Evolutionary conservation across 345 rosid genomes (phyloP), one percentile per base, ranked within the genome.

Genomic region (Aethionema arabicum): DNA sequence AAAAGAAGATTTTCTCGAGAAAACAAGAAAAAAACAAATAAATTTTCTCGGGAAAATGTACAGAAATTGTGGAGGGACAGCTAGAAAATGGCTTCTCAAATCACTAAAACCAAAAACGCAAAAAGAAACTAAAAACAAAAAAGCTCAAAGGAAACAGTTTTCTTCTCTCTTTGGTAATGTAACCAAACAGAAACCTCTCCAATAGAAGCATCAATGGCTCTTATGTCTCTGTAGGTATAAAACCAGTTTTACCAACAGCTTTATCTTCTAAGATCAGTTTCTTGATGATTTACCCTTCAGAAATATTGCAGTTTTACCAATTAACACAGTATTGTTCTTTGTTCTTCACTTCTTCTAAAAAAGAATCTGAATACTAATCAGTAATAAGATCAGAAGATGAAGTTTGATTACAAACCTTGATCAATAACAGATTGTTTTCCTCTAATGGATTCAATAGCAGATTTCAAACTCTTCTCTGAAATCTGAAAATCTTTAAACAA

Each of bases 321-420:
- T 95, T 54, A 90, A 81, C 66, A 95, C 99, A 32, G 97, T 97
- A 61, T 95, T 95, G 81, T 95, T 95, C 79, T 95, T 95, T 2
- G 97, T 95, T 68, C 99, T 88, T 84, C 99, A n/a, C n/a, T n/a
- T n/a, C n/a, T n/a, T n/a, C n/a, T n/a, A 84, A 0, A 96, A 95
- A 30, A 95, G 95, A 69, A 95, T 95, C 79, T 90, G 96, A 63
- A 21, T 21, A 21, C 27, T 21, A 21, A 21, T 21, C 27, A 21
- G 27, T 21, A 2, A 21, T 21, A 21, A 21, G 27, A 21, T 21
- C 27, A 21, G 27, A 44, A 62, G 6, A 14, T 61, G 33, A 39
- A 33, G 13, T 35, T 0, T 29, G 5, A 45, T 16, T 40, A 52
- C 61, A 0, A 45, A 95, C 99, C 99, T 86, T 88, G 96, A 72